A percentile compares a stretch with the other conserved stretches of the same genome.
Evolutionary conservation across 2,329 filamentous ascomycete species (phyloP).

Genomic region (Moelleriella libera): DNA sequence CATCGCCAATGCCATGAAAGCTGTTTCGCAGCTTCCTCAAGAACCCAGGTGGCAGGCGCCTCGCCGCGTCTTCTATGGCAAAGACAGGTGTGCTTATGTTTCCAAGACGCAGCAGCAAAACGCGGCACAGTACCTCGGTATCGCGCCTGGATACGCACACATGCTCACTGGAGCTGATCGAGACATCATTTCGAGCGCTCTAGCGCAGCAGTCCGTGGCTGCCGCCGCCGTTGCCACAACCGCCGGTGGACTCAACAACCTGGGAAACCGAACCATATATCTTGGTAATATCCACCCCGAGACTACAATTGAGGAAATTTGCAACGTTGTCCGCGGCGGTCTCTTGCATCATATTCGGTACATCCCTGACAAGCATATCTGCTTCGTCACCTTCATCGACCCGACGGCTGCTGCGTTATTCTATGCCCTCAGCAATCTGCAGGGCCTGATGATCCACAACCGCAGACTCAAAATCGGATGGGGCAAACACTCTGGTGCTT

Average conservation of each 20-base stretch:
- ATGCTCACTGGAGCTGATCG: conserved; percentile 92
- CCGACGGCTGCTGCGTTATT: conserved; percentile 95
- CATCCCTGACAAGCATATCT: conserved; percentile 99
- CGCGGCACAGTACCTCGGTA: conserved; percentile 92
- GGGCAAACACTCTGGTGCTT: conserved; percentile 96
- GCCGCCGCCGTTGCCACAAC: conserved; percentile 93
- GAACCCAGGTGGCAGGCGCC: conserved; percentile 95
- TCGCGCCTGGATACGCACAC: conserved; percentile 90
- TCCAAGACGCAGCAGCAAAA: conserved; percentile 99
- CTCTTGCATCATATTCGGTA: conserved; percentile 96
- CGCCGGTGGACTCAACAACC: conserved; percentile 90
- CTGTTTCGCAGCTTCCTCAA: conserved; percentile 88
- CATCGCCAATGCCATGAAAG: conserved; percentile 96
- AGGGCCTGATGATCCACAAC: conserved; percentile 99
- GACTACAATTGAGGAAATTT: conserved; percentile 98
- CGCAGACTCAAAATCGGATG: conserved; percentile 94
- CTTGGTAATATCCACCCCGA: conserved; percentile 97
- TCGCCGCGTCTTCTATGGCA: conserved; percentile 93
- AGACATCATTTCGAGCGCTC: conserved; percentile 87
- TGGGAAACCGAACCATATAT: conserved; percentile 95
- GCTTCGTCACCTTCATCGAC: conserved; percentile 98
- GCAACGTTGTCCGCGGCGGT: conserved; percentile 93
- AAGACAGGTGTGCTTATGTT: conserved; percentile 95
- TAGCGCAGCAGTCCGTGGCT: conserved; percentile 94
- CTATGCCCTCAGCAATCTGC: conserved; percentile 92